A percentile compares a stretch with the other conserved stretches of the same genome.
Conservation (phyloP, 2,329 filamentous ascomycete genomes). For the Colletotrichum sp. region DNA sequence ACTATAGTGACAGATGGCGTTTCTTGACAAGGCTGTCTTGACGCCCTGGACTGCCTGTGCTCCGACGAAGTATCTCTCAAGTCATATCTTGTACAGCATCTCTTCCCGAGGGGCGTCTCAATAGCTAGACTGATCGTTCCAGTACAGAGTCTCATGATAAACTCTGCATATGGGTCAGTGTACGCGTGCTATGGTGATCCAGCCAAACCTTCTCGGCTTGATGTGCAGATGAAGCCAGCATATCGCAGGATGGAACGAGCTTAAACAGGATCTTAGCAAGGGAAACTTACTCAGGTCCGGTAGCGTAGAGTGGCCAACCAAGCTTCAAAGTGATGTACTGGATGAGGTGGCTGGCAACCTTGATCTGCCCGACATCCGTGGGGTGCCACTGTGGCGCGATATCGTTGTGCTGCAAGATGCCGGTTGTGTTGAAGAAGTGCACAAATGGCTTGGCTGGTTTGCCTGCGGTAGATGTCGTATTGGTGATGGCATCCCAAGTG, state of each 20-base stretch:
- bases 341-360: conserved; percentile 63
- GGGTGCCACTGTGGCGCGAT: conserved; percentile 63
- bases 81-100: background rate
- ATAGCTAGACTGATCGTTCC: conserved; percentile 54
- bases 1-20: conserved; percentile 7
- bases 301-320: conserved; percentile 60
- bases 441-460: conserved; percentile 51
- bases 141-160: conserved; percentile 53
- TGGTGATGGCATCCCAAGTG: conserved; percentile 44
- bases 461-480: conserved; percentile 36
- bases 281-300: conserved; percentile 56
- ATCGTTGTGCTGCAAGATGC: conserved; percentile 67
- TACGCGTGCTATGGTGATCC: background rate
- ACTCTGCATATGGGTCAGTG: conserved; percentile 29
- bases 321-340: conserved; percentile 62
- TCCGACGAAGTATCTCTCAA: background rate
- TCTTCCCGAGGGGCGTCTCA: conserved; percentile 25
- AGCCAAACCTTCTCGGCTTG: background rate
- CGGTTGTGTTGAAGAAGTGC: conserved; percentile 66
- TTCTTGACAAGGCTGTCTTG: conserved; percentile 9
- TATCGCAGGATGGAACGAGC: background rate
- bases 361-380: conserved; percentile 66
- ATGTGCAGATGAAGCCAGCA: background rate
- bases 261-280: conserved; percentile 23
- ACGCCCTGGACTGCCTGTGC: background rate